A percentile compares a stretch with the other conserved stretches of the same genome.
Evolutionary conservation across 768 basidiomycete species (phyloP).

Genomic region (Amanita inopinata): DNA sequence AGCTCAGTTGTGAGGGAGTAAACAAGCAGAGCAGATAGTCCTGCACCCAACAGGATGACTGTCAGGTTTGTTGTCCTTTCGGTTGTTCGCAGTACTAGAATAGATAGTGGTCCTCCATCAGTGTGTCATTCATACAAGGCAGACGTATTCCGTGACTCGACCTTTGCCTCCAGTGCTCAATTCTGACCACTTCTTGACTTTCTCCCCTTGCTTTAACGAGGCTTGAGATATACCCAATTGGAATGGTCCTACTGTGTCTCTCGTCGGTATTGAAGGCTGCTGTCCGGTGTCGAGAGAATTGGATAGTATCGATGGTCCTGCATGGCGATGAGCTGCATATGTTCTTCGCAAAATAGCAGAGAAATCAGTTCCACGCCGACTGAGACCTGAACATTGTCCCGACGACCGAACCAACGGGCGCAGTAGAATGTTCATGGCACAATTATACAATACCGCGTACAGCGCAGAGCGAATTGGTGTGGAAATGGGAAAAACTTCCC

Average conservation of each 20-base stretch:
- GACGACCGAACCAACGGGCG: background rate
- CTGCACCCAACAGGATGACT: conserved; percentile 70
- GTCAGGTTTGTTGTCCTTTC: conserved; percentile 38
- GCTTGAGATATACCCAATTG: conserved; percentile 59
- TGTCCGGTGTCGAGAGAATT: conserved; percentile 57
- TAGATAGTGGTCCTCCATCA: conserved; percentile 6
- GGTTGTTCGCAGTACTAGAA: conserved; percentile 37
- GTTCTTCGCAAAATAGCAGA: conserved; percentile 12
- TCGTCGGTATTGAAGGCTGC: conserved; percentile 25
- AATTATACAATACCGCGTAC: background rate
- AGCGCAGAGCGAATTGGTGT: too few relatives aligned
- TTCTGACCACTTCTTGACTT: conserved; percentile 71
- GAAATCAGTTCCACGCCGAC: background rate
- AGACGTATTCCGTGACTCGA: conserved; percentile 20
- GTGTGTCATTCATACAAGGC: background rate
- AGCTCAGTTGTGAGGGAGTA: conserved; percentile 79
- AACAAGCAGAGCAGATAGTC: conserved; percentile 62
- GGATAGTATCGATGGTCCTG: conserved; percentile 45
- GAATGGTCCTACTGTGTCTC: conserved; percentile 70
- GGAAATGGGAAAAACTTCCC: conserved; percentile 5
- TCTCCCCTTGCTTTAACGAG: conserved; percentile 41
- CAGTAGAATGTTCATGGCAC: background rate
- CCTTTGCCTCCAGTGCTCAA: conserved; percentile 72
- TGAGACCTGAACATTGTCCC: background rate
- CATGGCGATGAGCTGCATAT: conserved; percentile 41